Evolutionary conservation across 352 stramenopile species (phyloP).

Genomic region (Elongisporangium anandrum): DNA sequence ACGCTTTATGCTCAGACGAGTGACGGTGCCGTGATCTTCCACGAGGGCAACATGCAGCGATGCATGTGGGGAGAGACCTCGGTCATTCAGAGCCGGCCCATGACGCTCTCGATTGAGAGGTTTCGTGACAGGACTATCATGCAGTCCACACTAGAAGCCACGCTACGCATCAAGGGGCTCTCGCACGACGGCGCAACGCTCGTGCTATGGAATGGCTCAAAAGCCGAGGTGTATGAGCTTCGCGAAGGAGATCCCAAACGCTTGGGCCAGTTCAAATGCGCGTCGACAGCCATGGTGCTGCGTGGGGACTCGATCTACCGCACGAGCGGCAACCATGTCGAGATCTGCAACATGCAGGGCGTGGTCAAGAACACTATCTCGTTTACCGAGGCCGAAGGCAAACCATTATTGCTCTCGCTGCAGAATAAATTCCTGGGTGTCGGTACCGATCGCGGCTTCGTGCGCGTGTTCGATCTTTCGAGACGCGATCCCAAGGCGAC

Average conservation of each 20-base stretch:
- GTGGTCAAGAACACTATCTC: constrained; percentile 85
- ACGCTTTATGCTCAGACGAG: constrained; percentile 68
- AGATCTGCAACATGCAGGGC: constrained; percentile 86
- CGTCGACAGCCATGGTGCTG: constrained; percentile 65
- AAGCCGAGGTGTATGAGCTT: constrained; percentile 87
- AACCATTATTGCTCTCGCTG: constrained; percentile 73
- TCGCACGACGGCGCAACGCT: constrained; percentile 74
- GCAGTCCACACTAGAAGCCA: constrained; percentile 55
- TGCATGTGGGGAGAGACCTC: constrained; percentile 75
- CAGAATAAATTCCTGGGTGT: constrained; percentile 91
- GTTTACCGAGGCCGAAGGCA: constrained; percentile 89
- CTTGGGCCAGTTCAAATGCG: constrained; percentile 70
- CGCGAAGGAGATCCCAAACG: constrained; percentile 57
- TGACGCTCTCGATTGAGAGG: constrained; percentile 68
- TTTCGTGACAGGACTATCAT: constrained; percentile 71
- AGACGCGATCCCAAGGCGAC: constrained; percentile 82
- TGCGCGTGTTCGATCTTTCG: constrained; percentile 89
- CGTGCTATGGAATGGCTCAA: constrained; percentile 81
- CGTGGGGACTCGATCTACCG: constrained; percentile 87
- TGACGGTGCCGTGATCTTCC: constrained; percentile 71
- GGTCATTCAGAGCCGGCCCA: constrained; percentile 76
- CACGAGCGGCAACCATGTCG: constrained; percentile 77
- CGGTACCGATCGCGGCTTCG: constrained; percentile 71
- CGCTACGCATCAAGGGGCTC: constrained; percentile 80
- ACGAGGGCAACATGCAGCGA: constrained; percentile 86